These are phyloP conservation scores for Gracilaria gracilis DNA, from an alignment of 23 red algal genomes.

Conservation along the genomic window DNA sequence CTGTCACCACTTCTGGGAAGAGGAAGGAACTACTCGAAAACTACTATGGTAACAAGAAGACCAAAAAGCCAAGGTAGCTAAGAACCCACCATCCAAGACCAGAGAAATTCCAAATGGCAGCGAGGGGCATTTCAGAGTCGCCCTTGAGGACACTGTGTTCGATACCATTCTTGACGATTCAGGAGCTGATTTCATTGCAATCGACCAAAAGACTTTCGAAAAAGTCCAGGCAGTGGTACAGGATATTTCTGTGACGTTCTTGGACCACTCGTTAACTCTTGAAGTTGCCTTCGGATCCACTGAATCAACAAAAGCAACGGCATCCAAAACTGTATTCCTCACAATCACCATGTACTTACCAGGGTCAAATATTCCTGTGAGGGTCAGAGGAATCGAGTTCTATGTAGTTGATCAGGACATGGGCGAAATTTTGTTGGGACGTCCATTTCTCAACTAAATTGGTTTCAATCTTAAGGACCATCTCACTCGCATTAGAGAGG, in stretches of 20 bases:
- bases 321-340: not conserved
- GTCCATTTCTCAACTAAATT: slow-evolving; percentile 34
- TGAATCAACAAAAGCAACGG: not conserved
- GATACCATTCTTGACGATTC: not conserved
- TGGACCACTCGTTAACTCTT: not conserved
- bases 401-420: slow-evolving; percentile 7
- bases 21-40: slow-evolving; percentile 40
- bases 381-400: not conserved
- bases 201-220: not conserved
- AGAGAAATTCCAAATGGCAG: too few species aligned
- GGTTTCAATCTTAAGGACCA: slow-evolving; percentile 28
- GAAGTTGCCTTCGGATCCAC: not conserved
- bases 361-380: not conserved
- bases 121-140: not conserved
- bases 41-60: slow-evolving; percentile 15
- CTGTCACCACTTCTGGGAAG: not conserved
- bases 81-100: not conserved
- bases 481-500: not conserved
- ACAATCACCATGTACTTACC: slow-evolving; percentile 15
- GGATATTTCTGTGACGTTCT: not conserved
- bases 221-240: not conserved
- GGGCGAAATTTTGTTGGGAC: slow-evolving; percentile 17
- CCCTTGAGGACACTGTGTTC: not conserved
- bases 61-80: not conserved
- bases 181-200: slow-evolving; percentile 16